Percentiles rank a stretch among this genome's conserved stretches.
Evolutionary conservation across 23 red algal genomes (phyloP).

Genomic region (Chondrus crispus): DNA sequence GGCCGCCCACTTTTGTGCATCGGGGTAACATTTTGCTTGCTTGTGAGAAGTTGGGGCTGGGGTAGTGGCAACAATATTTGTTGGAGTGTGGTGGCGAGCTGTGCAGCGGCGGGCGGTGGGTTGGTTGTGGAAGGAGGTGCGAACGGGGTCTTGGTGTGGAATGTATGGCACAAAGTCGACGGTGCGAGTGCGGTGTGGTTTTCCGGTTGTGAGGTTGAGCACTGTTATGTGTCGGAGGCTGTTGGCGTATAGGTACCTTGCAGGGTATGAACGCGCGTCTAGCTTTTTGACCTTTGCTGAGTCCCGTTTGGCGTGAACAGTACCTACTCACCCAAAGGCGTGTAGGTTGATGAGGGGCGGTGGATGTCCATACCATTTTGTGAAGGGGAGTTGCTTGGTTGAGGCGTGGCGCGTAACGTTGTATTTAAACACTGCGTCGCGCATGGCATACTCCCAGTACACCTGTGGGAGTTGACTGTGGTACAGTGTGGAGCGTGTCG

Average conservation of each 20-base stretch:
- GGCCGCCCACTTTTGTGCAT: not conserved
- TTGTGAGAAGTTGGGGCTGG: not conserved
- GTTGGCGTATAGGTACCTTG: not conserved
- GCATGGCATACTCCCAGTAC: slow-evolving; percentile 3
- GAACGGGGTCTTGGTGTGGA: not conserved
- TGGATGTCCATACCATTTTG: not conserved
- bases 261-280: not conserved
- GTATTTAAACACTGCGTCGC: slow-evolving; percentile 2
- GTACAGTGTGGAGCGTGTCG: not conserved
- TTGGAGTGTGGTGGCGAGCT: not conserved
- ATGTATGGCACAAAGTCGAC: slow-evolving; percentile 21
- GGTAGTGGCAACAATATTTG: not conserved
- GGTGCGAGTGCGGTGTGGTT: not conserved
- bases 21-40: not conserved
- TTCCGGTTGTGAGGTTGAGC: not conserved
- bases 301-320: not conserved
- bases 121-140: not conserved
- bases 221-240: not conserved
- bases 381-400: not conserved
- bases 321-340: not conserved
- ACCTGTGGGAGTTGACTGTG: not conserved
- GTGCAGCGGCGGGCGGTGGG: not conserved
- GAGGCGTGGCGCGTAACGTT: not conserved
- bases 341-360: not conserved
- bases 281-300: not conserved